These are phyloP conservation scores for Kodamaea leandrae DNA, from an alignment of 805 yeast genomes.

Conservation along the genomic window DNA sequence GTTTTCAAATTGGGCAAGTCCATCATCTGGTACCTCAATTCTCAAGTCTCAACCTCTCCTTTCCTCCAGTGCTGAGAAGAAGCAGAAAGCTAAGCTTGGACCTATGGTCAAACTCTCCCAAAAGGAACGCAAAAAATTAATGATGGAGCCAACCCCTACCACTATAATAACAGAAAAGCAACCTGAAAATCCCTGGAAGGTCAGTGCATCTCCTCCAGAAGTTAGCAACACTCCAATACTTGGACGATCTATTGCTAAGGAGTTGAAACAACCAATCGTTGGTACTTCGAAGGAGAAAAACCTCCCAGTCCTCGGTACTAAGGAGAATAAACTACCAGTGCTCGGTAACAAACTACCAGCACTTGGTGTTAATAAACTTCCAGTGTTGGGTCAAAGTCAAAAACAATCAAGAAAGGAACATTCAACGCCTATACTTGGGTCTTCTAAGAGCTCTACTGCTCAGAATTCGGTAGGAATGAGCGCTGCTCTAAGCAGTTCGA, in stretches of 20 bases:
- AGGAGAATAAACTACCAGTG: not conserved
- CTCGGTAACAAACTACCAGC: no score
- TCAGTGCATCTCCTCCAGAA: not conserved
- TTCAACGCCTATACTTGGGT: not conserved
- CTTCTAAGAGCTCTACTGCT: not conserved
- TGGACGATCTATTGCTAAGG: no score
- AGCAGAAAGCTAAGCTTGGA: constrained; percentile 30
- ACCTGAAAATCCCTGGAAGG: constrained; percentile 6
- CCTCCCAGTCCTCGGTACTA: constrained; percentile 8
- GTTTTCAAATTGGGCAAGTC: not conserved
- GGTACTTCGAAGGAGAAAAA: not conserved
- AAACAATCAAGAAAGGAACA: not conserved
- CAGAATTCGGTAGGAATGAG: not conserved
- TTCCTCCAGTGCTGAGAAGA: constrained; percentile 14
- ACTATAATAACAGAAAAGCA: not conserved
- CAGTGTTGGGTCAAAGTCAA: not conserved
- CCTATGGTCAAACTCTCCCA: constrained; percentile 51
- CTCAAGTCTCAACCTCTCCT: constrained; percentile 1
- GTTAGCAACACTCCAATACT: no score
- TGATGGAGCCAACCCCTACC: constrained; percentile 4
- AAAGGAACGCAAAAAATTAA: constrained; percentile 52
- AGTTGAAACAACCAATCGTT: no score
- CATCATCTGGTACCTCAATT: not conserved
- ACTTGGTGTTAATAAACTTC: no score
- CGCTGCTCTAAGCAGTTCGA: constrained; percentile 5